Percentiles rank a stretch among this genome's conserved stretches.
phyloP scores from a whole-genome alignment of 768 basidiomycete genomes.

The Pisolithus albus region DNA sequence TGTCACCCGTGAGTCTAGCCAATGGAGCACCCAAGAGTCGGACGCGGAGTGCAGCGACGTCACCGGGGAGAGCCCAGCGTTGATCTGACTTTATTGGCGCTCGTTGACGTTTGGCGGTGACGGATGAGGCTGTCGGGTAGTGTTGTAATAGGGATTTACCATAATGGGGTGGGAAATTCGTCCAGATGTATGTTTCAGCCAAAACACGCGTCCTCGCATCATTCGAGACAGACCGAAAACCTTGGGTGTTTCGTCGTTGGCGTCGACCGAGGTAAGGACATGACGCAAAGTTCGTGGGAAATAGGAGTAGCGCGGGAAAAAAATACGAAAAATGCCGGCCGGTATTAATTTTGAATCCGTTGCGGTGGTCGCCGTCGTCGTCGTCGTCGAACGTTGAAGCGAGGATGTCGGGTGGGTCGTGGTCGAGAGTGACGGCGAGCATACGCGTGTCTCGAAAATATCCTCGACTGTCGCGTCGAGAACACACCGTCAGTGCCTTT shows the following conservation, averaged over 20 bases:
- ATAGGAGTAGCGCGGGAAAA: neutral
- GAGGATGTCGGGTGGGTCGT: constrained; percentile 18
- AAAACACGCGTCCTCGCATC: no score
- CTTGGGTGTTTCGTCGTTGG: no score
- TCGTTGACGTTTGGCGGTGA: no score
- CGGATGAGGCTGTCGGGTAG: no score
- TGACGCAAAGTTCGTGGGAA: no score
- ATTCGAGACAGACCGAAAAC: no score
- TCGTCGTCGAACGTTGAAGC: constrained; percentile 3
- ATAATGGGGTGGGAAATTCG: no score
- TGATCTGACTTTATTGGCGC: neutral
- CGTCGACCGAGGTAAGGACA: no score
- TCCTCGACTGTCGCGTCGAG: constrained; percentile 20
- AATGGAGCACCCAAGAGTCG: constrained; percentile 17
- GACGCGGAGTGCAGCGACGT: constrained; percentile 23
- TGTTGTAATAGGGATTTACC: no score
- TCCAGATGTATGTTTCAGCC: no score
- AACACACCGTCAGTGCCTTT: constrained; percentile 36
- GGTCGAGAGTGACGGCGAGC: constrained; percentile 10
- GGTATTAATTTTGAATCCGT: no score
- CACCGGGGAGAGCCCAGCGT: constrained; percentile 16
- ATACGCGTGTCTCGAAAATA: neutral
- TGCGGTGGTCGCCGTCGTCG: neutral
- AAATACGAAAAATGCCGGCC: neutral
- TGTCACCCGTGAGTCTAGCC: constrained; percentile 1